Evolutionary conservation across 2,329 filamentous ascomycete species (phyloP), one percentile per base, ranked within the genome.

Genomic region (Penicillium sp.): DNA sequence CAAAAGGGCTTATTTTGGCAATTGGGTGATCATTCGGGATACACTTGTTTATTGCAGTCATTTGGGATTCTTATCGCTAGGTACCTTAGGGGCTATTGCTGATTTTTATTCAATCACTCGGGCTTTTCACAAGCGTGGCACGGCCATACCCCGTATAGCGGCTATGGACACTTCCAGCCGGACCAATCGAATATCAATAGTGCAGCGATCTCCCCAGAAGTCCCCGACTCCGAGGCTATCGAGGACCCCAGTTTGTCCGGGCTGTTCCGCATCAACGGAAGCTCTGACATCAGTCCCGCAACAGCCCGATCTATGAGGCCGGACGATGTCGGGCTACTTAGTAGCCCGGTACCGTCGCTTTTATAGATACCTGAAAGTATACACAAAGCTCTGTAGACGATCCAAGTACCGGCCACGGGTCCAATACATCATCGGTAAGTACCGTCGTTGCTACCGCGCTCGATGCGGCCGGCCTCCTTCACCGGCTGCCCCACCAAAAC

Each of bases 271-370:
- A 58, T 57, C 52, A 46, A 61, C 58, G 50, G 44, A 31, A 57
- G 30, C 50, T 61, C 55, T 73, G 67, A 71, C 67, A 71, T 72
- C 69, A 72, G 65, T 71, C 67, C 70, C 70, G 70, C 69, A 70
- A 68, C 67, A 72, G 68, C 68, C 70, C 69, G 69, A 69, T 58
- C 48, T 48, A 50, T 53, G 54, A 66, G 60, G 64, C 65, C 69
- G 66, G 63, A 61, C 51, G 54, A 43, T 27, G 28, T 51, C 30
- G 45, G 44, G 40, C 18, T 44, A 63, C 58, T 8, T 50, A 4
- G 0, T 4, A 9, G 0, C 1, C 2, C 51, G 10, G 60, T 62
- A 58, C 31, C 24, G 2, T 0, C 22, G 22, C 16, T 20, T 20
- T 14, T 14, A 3, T 16, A 18, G 5, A 48, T 54, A 20, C 45